phyloP scores from a whole-genome alignment of 2,329 filamentous ascomycete genomes.

The Rhynchosporium graminicola region DNA sequence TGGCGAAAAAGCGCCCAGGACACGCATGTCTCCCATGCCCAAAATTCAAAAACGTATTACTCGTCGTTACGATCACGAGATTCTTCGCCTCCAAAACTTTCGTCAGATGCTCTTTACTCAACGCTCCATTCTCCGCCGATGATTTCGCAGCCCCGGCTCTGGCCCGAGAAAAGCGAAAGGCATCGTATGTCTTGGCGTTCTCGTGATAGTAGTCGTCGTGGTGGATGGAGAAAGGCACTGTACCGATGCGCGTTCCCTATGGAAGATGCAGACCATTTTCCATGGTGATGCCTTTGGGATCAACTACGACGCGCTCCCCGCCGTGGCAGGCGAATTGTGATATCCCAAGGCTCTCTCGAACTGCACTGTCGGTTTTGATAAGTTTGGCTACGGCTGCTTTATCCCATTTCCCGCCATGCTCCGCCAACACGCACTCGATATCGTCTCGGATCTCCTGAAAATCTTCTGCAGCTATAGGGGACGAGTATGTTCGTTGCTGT shows the following conservation, averaged over 20 bases:
- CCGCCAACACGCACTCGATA: slow-evolving; percentile 25
- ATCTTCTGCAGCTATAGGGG: slow-evolving; percentile 26
- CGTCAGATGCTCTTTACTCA: slow-evolving; percentile 16
- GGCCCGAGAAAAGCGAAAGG: slow-evolving; percentile 27
- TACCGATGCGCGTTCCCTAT: slow-evolving; percentile 23
- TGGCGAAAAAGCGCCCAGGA: slow-evolving; percentile 30
- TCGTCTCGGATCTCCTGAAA: slow-evolving; percentile 38
- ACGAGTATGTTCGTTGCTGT: slow-evolving; percentile 37
- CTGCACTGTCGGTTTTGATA: slow-evolving; percentile 40
- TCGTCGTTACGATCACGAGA: slow-evolving; percentile 26
- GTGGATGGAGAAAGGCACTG: slow-evolving; percentile 25
- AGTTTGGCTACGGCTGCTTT: slow-evolving; percentile 40
- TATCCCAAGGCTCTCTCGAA: slow-evolving; percentile 42
- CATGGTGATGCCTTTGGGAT: slow-evolving; percentile 33
- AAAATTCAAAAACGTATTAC: slow-evolving; percentile 26
- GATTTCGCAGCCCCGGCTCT: slow-evolving; percentile 9
- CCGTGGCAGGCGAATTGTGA: slow-evolving; percentile 37
- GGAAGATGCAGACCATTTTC: slow-evolving; percentile 27
- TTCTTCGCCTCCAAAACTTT: slow-evolving; percentile 25
- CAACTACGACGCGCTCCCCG: slow-evolving; percentile 33
- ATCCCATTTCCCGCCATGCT: slow-evolving; percentile 37
- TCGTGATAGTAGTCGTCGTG: slow-evolving; percentile 28
- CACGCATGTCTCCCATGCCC: slow-evolving; percentile 30
- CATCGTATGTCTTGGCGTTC: slow-evolving; percentile 26
- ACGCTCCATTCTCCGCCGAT: not conserved